These are phyloP conservation scores for Garcia nutans DNA, from an alignment of 345 rosid species.

Conservation along the genomic window DNA sequence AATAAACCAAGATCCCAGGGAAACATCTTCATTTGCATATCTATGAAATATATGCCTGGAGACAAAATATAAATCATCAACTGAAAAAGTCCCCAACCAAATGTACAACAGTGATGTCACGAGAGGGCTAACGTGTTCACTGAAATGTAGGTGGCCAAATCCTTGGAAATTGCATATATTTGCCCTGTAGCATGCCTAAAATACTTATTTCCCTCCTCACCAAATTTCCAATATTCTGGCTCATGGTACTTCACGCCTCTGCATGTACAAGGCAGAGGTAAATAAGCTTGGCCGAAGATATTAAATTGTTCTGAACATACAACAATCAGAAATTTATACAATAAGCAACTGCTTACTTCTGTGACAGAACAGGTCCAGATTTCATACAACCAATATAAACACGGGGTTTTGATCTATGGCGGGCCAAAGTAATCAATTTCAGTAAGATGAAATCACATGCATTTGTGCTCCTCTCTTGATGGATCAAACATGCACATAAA, in stretches of 20 bases:
- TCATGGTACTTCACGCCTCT: slow-evolving; percentile 89
- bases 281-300: background rate
- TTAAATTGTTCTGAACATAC: background rate
- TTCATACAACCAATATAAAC: slow-evolving; percentile 97
- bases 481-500: slow-evolving; percentile 21
- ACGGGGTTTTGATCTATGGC: slow-evolving; percentile 70
- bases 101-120: background rate
- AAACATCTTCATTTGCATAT: slow-evolving; percentile 94
- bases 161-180: slow-evolving; percentile 88
- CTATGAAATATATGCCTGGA: slow-evolving; percentile 77
- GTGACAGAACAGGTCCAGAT: slow-evolving; percentile 91
- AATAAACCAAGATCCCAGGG: slow-evolving; percentile 94
- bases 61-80: slow-evolving; percentile 14
- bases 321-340: background rate
- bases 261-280: slow-evolving; percentile 21
- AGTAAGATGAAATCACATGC: slow-evolving; percentile 10
- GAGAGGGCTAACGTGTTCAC: slow-evolving; percentile 55
- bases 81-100: background rate
- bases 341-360: slow-evolving; percentile 53
- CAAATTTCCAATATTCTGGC: slow-evolving; percentile 97
- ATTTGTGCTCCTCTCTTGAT: slow-evolving; percentile 3
- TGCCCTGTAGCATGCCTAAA: slow-evolving; percentile 97
- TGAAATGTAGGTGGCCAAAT: slow-evolving; percentile 85
- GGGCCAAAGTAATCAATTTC: slow-evolving; percentile 55
- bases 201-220: slow-evolving; percentile 92